Conservation (phyloP, 257 asterid genomes). For the Solanum piurae region DNA sequence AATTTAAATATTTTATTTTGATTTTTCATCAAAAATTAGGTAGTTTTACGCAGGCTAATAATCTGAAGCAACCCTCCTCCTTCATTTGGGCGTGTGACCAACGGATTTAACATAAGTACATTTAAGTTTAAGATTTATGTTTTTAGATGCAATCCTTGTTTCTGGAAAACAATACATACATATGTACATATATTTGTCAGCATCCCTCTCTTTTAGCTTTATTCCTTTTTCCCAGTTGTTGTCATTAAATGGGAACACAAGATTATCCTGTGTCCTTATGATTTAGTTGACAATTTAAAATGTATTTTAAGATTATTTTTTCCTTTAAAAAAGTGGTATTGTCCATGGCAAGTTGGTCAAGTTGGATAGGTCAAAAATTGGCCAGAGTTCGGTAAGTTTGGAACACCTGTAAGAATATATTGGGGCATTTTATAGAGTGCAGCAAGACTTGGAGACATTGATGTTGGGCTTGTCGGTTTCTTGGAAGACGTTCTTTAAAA, state of each 20-base stretch:
- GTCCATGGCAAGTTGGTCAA: not conserved
- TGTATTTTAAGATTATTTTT: not conserved
- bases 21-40: not conserved
- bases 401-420: not conserved
- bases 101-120: not conserved
- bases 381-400: not conserved
- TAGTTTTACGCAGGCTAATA: not conserved
- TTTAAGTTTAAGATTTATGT: not conserved
- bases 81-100: not conserved
- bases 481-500: not conserved
- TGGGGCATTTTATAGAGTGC: not conserved
- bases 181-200: not conserved
- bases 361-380: not conserved
- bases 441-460: not conserved
- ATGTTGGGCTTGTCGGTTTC: not conserved
- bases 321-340: not conserved
- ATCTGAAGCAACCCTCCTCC: not conserved
- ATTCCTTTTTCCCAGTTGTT: not conserved
- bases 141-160: not conserved
- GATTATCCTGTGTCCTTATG: not conserved
- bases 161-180: not conserved
- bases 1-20: not conserved
- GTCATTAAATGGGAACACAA: not conserved
- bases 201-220: not conserved
- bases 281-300: not conserved